Evolutionary conservation across 306 rosid species (phyloP), one percentile per base, ranked within the genome.

Genomic region (Inga laurina): DNA sequence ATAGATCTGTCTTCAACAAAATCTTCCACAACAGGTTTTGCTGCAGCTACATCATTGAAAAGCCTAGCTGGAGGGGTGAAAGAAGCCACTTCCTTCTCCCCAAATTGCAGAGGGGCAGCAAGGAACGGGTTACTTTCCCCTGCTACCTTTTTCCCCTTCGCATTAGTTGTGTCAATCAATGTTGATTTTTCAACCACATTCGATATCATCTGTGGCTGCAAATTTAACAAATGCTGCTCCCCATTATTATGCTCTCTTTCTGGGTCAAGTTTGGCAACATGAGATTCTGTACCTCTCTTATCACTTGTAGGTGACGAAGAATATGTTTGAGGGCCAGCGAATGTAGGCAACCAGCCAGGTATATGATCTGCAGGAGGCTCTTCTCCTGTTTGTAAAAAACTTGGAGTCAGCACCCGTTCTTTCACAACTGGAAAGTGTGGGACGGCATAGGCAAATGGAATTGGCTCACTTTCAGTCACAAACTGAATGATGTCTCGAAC

Each of bases 321-420:
- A 83, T 81, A 85, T 43, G 89, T 74, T 68, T 88, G 87, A 13
- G 90, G 90, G 74, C 88, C 94, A 70, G 97, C 97, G 65, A 93
- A 88, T 27, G 87, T 86, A n/a, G 98, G 97, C 90, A 94, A 86
- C 98, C 98, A 93, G 56, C 89, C 70, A 56, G 98, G 97, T 82
- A 94, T 90, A 84, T 93, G 97, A 70, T 90, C 93, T 34, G 80
- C 88, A 0, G 91, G 91, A 84, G 97, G 88, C 77, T 90, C 93
- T 80, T 89, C 88, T 62, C 88, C 92, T 7, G 15, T 85, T 86
- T 89, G 97, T 56, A 32, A 81, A 84, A 90, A 90, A 46, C 89
- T 94, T 19, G 90, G 92, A 72, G 85, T 67, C 84, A 80, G 82
- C 78, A 86, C 88, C 24, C 90, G 82, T 78, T 90, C 93, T 81